Evolutionary conservation across 306 rosid genomes (phyloP).

Genomic region (Lupinus albus): DNA sequence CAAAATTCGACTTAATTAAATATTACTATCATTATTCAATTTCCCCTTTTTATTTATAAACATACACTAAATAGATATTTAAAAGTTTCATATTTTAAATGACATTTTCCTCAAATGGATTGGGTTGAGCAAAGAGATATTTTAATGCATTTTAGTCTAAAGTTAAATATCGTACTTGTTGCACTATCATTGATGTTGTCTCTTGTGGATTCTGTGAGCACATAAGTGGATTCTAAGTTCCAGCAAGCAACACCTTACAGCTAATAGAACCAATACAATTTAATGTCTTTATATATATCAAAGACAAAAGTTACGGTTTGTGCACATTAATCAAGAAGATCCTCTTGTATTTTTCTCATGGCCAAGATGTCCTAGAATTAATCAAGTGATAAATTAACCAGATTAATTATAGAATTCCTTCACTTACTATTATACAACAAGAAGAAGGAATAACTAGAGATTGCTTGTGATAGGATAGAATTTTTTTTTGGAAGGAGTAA

Average conservation of each 20-base stretch:
- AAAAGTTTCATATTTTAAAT: not conserved
- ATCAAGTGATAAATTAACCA: not conserved
- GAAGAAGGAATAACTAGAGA: too few relatives aligned
- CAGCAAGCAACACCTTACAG: conserved; percentile 35
- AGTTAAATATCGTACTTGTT: not conserved
- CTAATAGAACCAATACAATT: conserved; percentile 35
- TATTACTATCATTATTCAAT: too few relatives aligned
- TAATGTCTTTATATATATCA: conserved; percentile 2
- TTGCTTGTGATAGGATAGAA: too few relatives aligned
- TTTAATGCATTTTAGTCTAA: conserved; percentile 41
- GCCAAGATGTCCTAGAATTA: conserved; percentile 2
- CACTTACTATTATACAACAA: too few relatives aligned
- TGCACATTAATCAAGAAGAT: conserved; percentile 20
- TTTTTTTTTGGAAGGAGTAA: too few relatives aligned
- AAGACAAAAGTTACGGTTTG: conserved; percentile 40
- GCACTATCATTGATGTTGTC: conserved; percentile 33
- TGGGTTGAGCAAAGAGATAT: conserved; percentile 37
- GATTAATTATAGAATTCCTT: not conserved
- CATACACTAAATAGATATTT: too few relatives aligned
- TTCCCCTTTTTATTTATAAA: too few relatives aligned
- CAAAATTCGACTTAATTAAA: too few relatives aligned
- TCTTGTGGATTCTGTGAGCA: conserved; percentile 32
- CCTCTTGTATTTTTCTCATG: conserved; percentile 18
- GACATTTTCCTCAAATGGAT: not conserved
- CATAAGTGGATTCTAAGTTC: conserved; percentile 9